Evolutionary conservation across 2,329 filamentous ascomycete genomes (phyloP), one percentile per base, ranked within the genome.

Genomic region (Teratosphaeria gauchensis): DNA sequence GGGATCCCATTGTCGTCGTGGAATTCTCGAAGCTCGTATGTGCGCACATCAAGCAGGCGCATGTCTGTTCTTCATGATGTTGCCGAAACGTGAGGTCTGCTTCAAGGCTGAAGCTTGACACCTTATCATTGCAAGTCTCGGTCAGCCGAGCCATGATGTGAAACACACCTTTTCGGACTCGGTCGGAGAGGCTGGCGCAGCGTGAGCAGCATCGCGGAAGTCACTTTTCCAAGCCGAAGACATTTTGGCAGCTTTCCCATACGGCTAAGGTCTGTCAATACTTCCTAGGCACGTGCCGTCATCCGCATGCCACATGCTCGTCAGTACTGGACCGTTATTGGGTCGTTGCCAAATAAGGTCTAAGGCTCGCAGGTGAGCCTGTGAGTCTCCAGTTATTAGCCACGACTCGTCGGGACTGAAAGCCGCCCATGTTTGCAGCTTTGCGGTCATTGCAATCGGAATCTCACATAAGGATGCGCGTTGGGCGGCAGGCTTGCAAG

Each of bases 11-110:
- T 12, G 14, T 35, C 51, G 14, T 24, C 11, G 16, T 31, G 21
- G 51, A 57, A 57, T 14, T 30, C 21, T 28, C 33, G 21, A 8
- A 57, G 48, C 56, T 57, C 38, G 56, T 35, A 46, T 12, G 56
- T 46, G 14, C 31, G 54, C 4, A 30, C 54, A 28, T 55, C 35
- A 46, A 55, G 31, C 30, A 55, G 38, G 35, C 54, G 54, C 54
- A 55, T 55, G 30, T 32, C 52, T 56, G 54, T 48, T 4, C 42
- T 19, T 24, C 42, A 48, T 48, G 16, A 16, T 48, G 42, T 21
- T 48, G 42, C 19, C 9, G 42, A 48, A 19, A 48, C n/a, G 42
- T 48, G 42, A 4, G 42, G 5, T 21, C 16, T 19, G n/a, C 42
- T 48, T 48, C 42, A 19, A 24, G 42, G 42, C 16, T 48, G 42